Percentiles rank a stretch among this genome's conserved stretches.
These are phyloP conservation scores for Penicillium roqueforti DNA, from an alignment of 495 filamentous ascomycete genomes.

Conservation along the genomic window DNA sequence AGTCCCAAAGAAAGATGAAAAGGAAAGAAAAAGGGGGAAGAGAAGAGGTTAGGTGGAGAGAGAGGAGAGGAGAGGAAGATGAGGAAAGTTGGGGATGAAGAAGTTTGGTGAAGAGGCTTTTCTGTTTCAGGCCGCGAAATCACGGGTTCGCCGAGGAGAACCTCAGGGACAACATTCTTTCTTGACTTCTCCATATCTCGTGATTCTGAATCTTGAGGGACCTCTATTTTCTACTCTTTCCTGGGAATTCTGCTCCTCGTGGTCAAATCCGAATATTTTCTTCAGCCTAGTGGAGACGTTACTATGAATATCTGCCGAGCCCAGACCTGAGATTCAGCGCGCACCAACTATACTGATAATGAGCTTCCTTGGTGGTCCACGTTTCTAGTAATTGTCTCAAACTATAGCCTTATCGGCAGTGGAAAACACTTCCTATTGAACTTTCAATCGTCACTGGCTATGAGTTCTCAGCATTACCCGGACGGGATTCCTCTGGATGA, in stretches of 20 bases:
- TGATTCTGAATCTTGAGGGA: not conserved
- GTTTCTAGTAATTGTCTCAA: slow-evolving; percentile 3
- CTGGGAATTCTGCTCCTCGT: not conserved
- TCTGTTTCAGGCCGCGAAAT: slow-evolving; percentile 19
- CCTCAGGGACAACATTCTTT: slow-evolving; percentile 15
- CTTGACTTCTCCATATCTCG: not conserved
- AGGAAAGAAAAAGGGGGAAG: slow-evolving; percentile 23
- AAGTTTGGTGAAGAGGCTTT: slow-evolving; percentile 23
- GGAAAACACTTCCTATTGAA: not conserved
- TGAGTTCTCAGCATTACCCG: slow-evolving; percentile 19
- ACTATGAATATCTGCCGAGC: slow-evolving; percentile 24
- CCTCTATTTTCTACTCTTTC: not conserved
- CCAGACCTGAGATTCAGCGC: slow-evolving; percentile 18
- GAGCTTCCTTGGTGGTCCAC: slow-evolving; percentile 12
- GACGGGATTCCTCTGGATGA: slow-evolving; percentile 12
- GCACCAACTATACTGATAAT: slow-evolving; percentile 18
- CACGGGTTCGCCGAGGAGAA: slow-evolving; percentile 17
- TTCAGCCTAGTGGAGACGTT: slow-evolving; percentile 17
- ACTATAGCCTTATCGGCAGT: not conserved
- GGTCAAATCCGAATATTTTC: slow-evolving; percentile 10
- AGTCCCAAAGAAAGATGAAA: slow-evolving; percentile 25
- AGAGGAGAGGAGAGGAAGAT: slow-evolving; percentile 9
- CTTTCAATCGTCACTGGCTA: not conserved
- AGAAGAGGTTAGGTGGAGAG: slow-evolving; percentile 11
- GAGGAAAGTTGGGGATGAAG: slow-evolving; percentile 16